Conservation (phyloP, 2,329 filamentous ascomycete species). For the Apiospora hydei region DNA sequence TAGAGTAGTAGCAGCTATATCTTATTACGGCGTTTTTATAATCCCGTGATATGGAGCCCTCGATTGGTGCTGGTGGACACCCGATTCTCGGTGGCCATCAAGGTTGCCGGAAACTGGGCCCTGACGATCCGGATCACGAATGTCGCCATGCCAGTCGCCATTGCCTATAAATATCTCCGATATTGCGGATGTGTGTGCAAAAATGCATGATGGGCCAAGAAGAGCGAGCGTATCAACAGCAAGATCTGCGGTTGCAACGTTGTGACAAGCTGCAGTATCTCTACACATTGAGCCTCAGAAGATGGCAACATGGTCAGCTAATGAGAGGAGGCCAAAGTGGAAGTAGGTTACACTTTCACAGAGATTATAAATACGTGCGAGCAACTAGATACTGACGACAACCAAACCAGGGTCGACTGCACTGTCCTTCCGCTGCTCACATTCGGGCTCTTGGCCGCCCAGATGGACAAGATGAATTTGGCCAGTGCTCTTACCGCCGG, state of each 20-base stretch:
- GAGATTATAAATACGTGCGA: too few relatives aligned
- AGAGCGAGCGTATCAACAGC: too few relatives aligned
- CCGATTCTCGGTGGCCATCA: not conserved
- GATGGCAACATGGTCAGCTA: not conserved
- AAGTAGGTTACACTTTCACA: not conserved
- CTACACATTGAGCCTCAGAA: not conserved
- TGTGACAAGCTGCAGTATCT: not conserved
- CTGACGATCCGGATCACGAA: not conserved
- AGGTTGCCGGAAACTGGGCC: not conserved
- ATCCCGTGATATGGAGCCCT: not conserved
- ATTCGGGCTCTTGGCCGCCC: constrained; percentile 58
- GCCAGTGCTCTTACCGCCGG: constrained; percentile 59
- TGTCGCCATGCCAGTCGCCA: not conserved
- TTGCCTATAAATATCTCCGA: not conserved
- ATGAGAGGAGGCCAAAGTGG: not conserved
- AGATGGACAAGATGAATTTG: constrained; percentile 61
- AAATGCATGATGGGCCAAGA: too few relatives aligned
- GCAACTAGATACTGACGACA: not conserved
- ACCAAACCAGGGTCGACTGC: constrained; percentile 48
- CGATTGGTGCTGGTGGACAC: not conserved
- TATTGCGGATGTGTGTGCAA: not conserved
- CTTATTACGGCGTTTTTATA: too few relatives aligned
- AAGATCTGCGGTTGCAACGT: not conserved
- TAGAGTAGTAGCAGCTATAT: not conserved
- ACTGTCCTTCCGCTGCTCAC: constrained; percentile 57